A percentile compares a stretch with the other conserved stretches of the same genome.
Evolutionary conservation across 2,329 filamentous ascomycete species (phyloP).

Genomic region (Diaporthe velutina): DNA sequence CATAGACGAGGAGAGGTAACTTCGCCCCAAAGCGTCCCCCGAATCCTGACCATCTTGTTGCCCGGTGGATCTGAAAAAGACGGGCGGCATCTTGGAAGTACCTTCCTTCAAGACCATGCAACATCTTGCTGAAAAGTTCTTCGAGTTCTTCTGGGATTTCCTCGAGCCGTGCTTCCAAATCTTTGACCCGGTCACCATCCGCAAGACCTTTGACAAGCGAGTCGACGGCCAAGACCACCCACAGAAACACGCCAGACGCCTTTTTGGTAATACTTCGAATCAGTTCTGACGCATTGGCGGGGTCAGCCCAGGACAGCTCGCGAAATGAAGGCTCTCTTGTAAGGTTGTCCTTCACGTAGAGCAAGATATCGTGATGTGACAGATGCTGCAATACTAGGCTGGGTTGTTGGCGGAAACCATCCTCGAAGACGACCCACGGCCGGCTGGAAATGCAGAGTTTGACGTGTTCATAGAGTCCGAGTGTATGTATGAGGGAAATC

Average conservation of each 20-base stretch:
- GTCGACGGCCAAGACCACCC: background rate
- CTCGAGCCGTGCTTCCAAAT: background rate
- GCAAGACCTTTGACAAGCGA: background rate
- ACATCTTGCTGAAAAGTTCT: background rate
- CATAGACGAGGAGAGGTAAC: background rate
- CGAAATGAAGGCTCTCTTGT: background rate
- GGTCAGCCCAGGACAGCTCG: background rate
- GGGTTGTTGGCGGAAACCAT: background rate
- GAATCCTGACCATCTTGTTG: background rate
- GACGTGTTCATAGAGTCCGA: background rate
- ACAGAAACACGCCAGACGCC: background rate
- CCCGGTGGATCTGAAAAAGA: background rate
- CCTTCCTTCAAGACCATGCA: background rate
- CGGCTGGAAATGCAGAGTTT: background rate
- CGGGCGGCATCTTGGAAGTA: background rate
- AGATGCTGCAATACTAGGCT: background rate
- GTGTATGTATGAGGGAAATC: background rate
- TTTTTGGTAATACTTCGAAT: background rate
- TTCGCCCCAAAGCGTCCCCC: accelerated
- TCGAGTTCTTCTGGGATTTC: background rate
- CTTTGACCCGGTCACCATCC: background rate
- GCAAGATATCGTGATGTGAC: background rate
- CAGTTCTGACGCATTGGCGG: background rate
- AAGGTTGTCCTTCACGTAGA: background rate
- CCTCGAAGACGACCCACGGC: background rate